Percentiles rank a stretch among this genome's conserved stretches.
These are phyloP conservation scores for Claviceps capensis DNA, from an alignment of 2,329 filamentous ascomycete genomes.

Conservation along the genomic window DNA sequence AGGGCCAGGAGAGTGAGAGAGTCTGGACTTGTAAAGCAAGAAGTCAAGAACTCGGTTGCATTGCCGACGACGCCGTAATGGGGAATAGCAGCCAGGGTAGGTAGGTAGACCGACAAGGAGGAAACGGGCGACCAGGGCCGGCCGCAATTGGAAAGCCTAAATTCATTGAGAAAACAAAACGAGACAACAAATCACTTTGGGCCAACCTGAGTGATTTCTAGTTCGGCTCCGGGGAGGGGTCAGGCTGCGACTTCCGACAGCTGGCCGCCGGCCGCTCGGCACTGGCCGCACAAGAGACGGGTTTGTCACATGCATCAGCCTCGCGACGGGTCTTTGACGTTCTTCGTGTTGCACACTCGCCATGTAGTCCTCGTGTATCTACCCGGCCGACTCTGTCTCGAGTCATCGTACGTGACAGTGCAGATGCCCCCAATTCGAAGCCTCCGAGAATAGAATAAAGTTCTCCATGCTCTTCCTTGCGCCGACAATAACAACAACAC, in stretches of 20 bases:
- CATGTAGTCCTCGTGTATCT: neutral
- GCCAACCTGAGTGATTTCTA: constrained; percentile 1
- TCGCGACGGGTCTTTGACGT: neutral
- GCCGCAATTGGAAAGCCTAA: neutral
- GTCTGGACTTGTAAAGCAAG: too few relatives aligned
- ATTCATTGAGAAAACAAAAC: constrained; percentile 7
- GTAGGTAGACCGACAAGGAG: neutral
- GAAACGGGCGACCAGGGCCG: neutral
- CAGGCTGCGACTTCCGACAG: neutral
- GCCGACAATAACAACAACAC: neutral
- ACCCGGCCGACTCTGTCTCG: neutral
- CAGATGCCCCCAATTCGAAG: neutral
- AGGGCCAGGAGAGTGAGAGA: too few relatives aligned
- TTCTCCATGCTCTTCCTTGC: neutral
- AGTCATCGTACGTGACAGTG: neutral
- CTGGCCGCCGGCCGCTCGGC: neutral
- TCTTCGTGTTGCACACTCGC: neutral
- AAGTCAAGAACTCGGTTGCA: neutral
- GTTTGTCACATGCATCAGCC: neutral
- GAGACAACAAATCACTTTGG: constrained; percentile 5
- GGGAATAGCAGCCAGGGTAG: neutral
- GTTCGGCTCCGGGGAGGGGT: neutral
- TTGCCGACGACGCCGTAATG: neutral
- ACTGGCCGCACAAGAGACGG: neutral
- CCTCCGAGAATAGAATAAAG: neutral